Evolutionary conservation across 1,139 yeast species (phyloP), one percentile per base, ranked within the genome.

Genomic region (Debaryomyces sp.): DNA sequence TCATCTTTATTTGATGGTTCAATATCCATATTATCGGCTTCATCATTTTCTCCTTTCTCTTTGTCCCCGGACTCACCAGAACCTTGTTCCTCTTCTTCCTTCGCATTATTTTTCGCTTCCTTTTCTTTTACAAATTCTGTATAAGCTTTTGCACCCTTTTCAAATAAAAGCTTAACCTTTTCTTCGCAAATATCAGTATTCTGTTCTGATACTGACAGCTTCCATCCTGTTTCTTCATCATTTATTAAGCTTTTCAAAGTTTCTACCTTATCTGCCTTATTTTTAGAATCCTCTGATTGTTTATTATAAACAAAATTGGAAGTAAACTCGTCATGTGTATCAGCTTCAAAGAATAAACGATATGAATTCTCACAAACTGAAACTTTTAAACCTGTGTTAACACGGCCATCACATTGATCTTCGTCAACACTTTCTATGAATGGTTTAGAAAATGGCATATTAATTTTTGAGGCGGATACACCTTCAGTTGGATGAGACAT

Each of bases 401-500:
- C 78, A 48, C 77, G 75, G 4, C 95, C 95, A 48, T 82, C 87
- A 42, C 87, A 80, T 54, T 71, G 75, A n/a, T 79, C 85, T 54
- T 81, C 85, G 35, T 75, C 83, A 24, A 80, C 81, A 38, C 71
- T 75, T 42, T 82, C 88, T 48, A 84, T 67, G 46, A 81, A 81
- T 9, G 85, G 73, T 55, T 82, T 86, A 49, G 87, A 71, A 65
- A 89, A 89, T 43, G 96, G 96, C 71, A 87, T 75, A 51, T 77
- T 78, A 47, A 90, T 77, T 53, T 81, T 83, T 30, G 88, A 84
- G n/a, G 89, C 84, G n/a, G 92, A 85, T 21, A 95, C 88, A 29
- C 98, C 98, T 67, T 94, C 99, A 2, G 99, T 94, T 36, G 99
- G 98, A 59, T 90, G 96, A 6, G 96, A 87, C 89, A 94, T 87